Evolutionary conservation across 257 asterid genomes (phyloP).

Genomic region (Solanum chaucha): DNA sequence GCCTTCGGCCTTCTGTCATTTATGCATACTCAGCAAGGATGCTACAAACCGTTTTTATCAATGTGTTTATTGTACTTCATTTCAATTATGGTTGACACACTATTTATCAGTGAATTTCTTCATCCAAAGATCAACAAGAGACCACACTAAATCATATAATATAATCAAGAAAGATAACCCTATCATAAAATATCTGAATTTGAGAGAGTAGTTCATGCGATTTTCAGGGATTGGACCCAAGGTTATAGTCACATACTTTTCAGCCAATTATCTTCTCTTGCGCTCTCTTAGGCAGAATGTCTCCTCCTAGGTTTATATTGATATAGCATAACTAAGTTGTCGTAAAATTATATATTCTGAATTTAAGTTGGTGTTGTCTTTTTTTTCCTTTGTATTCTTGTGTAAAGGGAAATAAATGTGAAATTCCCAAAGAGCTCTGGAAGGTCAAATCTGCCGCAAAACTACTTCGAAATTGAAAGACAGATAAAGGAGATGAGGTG

Average conservation of each 20-base stretch:
- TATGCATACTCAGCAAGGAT: background rate
- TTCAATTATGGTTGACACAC: background rate
- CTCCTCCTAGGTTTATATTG: background rate
- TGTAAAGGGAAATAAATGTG: conserved; percentile 42
- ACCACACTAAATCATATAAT: background rate
- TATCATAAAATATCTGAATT: background rate
- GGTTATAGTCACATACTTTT: background rate
- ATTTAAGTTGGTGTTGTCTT: background rate
- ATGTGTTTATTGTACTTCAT: background rate
- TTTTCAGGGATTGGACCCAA: background rate
- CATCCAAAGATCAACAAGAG: background rate
- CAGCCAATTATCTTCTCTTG: background rate
- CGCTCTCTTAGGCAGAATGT: background rate
- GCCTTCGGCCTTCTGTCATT: background rate
- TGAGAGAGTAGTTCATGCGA: background rate
- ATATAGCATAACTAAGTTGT: background rate
- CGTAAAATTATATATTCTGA: background rate
- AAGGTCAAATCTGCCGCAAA: conserved; percentile 19
- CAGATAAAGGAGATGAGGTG: conserved; percentile 37
- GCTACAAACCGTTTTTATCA: background rate
- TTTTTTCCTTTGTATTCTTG: background rate
- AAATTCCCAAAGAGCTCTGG: conserved; percentile 46
- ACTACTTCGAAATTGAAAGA: conserved; percentile 31
- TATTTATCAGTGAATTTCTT: background rate
- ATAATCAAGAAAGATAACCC: background rate